Conservation (phyloP, 1,284 basidiomycete genomes). For the Cryptococcus wingfieldii region DNA sequence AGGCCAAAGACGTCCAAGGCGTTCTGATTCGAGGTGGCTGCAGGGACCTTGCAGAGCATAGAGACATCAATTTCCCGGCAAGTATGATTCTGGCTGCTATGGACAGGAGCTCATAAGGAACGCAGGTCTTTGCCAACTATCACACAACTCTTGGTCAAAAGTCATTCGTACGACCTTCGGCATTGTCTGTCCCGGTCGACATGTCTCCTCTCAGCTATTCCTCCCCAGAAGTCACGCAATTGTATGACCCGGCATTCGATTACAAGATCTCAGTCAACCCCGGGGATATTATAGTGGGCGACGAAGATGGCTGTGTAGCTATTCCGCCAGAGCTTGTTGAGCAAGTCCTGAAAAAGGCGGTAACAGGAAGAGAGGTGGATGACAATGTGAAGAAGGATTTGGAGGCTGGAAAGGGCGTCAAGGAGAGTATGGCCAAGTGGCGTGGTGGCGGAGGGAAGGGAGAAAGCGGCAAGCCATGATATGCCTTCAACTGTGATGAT, state of each 20-base stretch:
- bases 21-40: conserved; percentile 52
- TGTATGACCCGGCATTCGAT: conserved; percentile 5
- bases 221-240: not conserved
- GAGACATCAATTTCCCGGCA: conserved; percentile 44
- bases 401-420: conserved; percentile 35
- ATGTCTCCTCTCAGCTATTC: conserved; percentile 48
- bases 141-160: conserved; percentile 66
- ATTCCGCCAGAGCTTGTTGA: conserved; percentile 60
- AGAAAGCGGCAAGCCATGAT: conserved; percentile 70
- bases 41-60: conserved; percentile 50
- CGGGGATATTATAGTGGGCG: conserved; percentile 78
- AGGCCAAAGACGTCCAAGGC: conserved; percentile 44
- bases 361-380: conserved; percentile 15
- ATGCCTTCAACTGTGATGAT: conserved; percentile 49
- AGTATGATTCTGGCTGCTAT: conserved; percentile 4
- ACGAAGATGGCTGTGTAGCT: conserved; percentile 85
- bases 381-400: conserved; percentile 30
- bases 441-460: conserved; percentile 59
- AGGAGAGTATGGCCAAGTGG: conserved; percentile 39
- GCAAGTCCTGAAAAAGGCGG: conserved; percentile 33
- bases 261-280: conserved; percentile 58
- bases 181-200: conserved; percentile 66
- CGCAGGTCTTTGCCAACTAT: conserved; percentile 32
- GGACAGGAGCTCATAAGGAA: not conserved
- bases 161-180: conserved; percentile 77